Evolutionary conservation across 164 flowering plant species (phyloP).

Genomic region (Stephania yunnanensis): DNA sequence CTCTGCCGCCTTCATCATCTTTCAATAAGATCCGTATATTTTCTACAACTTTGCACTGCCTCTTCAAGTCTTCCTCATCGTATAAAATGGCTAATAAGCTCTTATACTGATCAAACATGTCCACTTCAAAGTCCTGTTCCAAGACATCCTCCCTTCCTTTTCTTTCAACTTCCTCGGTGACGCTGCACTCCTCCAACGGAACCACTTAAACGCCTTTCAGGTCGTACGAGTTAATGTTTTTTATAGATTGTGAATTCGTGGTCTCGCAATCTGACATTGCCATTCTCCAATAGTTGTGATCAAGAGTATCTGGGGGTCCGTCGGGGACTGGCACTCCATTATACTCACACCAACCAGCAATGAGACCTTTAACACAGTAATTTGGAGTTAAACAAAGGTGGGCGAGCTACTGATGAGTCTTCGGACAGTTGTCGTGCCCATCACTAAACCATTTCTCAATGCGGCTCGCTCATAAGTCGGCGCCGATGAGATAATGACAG

Average conservation of each 20-base stretch:
- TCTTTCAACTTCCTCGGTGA: no score
- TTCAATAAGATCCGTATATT: slow-evolving; percentile 62
- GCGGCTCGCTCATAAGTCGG: slow-evolving; percentile 95
- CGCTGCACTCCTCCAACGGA: no score
- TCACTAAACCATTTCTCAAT: slow-evolving; percentile 98
- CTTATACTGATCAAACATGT: no score
- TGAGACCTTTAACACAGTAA: slow-evolving; percentile 92
- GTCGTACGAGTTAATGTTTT: no score
- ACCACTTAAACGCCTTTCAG: no score
- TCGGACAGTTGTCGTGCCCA: slow-evolving; percentile 90
- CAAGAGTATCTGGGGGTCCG: slow-evolving; percentile 89
- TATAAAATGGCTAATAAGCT: slow-evolving; percentile 1
- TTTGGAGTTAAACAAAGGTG: slow-evolving; percentile 87
- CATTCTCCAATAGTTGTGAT: slow-evolving; percentile 65
- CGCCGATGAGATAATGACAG: slow-evolving; percentile 91
- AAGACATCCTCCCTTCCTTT: no score
- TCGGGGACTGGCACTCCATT: slow-evolving; percentile 68
- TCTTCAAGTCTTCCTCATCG: slow-evolving; percentile 46
- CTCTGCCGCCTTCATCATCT: slow-evolving; percentile 91
- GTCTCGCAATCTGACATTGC: no score
- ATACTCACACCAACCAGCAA: slow-evolving; percentile 97
- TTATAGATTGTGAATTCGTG: no score
- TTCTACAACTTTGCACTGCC: slow-evolving; percentile 63
- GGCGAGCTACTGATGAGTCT: slow-evolving; percentile 81
- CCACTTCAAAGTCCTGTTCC: no score